A percentile compares a stretch with the other conserved stretches of the same genome.
Conservation (phyloP, 2,329 filamentous ascomycete species). For the Talaromyces funiculosus region DNA sequence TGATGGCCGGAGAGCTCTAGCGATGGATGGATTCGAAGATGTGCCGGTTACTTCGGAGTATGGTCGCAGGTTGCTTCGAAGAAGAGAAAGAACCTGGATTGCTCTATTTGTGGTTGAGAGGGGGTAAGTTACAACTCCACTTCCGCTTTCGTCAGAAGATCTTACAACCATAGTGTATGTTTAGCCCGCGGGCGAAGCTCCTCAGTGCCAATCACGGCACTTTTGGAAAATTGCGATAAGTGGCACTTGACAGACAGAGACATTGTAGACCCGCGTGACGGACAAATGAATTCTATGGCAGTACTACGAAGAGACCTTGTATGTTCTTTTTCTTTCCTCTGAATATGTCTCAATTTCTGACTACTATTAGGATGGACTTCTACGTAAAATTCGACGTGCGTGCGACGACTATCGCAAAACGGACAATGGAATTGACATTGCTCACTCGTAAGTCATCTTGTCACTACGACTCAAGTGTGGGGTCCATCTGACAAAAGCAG, state of each 20-base stretch:
- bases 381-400: conserved; percentile 29
- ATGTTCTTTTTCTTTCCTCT: conserved; percentile 27
- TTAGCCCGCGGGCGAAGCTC: conserved; percentile 64
- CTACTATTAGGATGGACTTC: conserved; percentile 27
- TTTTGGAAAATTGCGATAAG: conserved; percentile 61
- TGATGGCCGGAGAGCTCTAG: conserved; percentile 59
- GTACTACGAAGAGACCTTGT: conserved; percentile 63
- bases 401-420: conserved; percentile 32
- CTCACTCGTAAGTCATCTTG: conserved; percentile 27
- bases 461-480: neutral
- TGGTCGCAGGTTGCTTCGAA: conserved; percentile 57
- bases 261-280: conserved; percentile 61
- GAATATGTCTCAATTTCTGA: neutral
- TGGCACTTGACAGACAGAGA: conserved; percentile 56
- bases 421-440: conserved; percentile 28
- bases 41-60: conserved; percentile 56
- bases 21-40: conserved; percentile 62
- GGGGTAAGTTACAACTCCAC: conserved; percentile 42
- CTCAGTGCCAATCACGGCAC: conserved; percentile 60
- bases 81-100: conserved; percentile 65
- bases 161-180: conserved; percentile 48
- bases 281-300: conserved; percentile 65
- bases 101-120: conserved; percentile 67
- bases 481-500: conserved; percentile 19
- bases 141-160: conserved; percentile 12